Evolutionary conservation across 2,329 filamentous ascomycete species (phyloP).

Genomic region (Diaporthe sp.): DNA sequence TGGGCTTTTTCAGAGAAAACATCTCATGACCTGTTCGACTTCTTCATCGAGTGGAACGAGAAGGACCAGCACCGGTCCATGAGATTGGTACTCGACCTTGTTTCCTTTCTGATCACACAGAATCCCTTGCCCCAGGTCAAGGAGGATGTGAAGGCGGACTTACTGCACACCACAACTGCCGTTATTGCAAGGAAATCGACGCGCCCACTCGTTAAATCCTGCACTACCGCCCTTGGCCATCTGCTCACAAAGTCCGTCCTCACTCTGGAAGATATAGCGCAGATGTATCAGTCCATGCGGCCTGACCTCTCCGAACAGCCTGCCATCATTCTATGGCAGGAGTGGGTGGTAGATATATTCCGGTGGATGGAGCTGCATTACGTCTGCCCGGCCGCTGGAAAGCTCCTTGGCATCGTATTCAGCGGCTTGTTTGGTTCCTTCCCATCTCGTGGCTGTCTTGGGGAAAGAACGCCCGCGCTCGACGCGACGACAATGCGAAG

Average conservation of each 20-base stretch:
- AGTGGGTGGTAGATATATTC: slow-evolving; percentile 53
- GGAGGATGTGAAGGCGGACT: slow-evolving; percentile 56
- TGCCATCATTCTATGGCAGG: slow-evolving; percentile 48
- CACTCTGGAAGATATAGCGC: slow-evolving; percentile 60
- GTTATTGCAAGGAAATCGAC: slow-evolving; percentile 73
- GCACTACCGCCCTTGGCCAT: slow-evolving; percentile 76
- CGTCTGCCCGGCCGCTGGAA: slow-evolving; percentile 72
- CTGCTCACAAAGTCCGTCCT: slow-evolving; percentile 74
- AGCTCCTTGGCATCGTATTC: slow-evolving; percentile 72
- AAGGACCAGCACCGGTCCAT: slow-evolving; percentile 75
- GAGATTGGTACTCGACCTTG: slow-evolving; percentile 72
- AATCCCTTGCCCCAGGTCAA: slow-evolving; percentile 62
- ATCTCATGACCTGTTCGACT: slow-evolving; percentile 67
- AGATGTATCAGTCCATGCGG: slow-evolving; percentile 56
- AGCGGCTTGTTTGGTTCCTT: slow-evolving; percentile 55
- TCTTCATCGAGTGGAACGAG: slow-evolving; percentile 78
- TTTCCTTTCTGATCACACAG: slow-evolving; percentile 64
- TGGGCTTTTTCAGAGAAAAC: slow-evolving; percentile 68
- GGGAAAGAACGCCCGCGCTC: slow-evolving; percentile 44
- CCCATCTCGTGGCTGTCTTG: slow-evolving; percentile 34
- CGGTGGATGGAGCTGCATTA: slow-evolving; percentile 69
- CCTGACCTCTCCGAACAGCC: slow-evolving; percentile 45
- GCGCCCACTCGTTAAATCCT: slow-evolving; percentile 77
- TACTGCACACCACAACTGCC: slow-evolving; percentile 68
- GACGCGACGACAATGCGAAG: slow-evolving; percentile 65